A percentile compares a stretch with the other conserved stretches of the same genome.
Evolutionary conservation across 768 basidiomycete species (phyloP).

Genomic region (Russula virescens): DNA sequence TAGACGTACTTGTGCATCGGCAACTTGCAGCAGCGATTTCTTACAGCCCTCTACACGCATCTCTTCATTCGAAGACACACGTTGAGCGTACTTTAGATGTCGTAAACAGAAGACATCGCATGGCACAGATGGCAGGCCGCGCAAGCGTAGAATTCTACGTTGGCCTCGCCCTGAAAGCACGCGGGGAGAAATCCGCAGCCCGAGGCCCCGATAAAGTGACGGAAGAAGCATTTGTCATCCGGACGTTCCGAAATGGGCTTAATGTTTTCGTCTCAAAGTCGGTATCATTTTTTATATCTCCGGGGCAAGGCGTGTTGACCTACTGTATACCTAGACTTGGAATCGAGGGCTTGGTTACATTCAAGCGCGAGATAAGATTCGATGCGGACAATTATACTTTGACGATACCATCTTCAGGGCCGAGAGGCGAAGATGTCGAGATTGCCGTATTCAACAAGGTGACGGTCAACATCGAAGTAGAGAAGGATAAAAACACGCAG

Average conservation of each 20-base stretch:
- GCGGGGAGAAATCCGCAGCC: conserved; percentile 41
- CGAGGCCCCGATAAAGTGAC: conserved; percentile 35
- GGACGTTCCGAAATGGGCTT: conserved; percentile 90
- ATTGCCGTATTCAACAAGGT: conserved; percentile 95
- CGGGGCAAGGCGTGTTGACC: not conserved
- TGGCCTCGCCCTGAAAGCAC: conserved; percentile 79
- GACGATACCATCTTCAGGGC: conserved; percentile 47
- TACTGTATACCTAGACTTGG: conserved; percentile 55
- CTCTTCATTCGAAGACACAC: conserved; percentile 80
- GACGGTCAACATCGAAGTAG: conserved; percentile 81
- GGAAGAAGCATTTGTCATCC: conserved; percentile 90
- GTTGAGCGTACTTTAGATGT: conserved; percentile 83
- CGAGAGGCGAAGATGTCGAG: conserved; percentile 39
- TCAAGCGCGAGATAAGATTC: conserved; percentile 85
- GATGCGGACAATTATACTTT: conserved; percentile 90
- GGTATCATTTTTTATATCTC: conserved; percentile 31
- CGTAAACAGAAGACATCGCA: conserved; percentile 87
- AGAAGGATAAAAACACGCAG: conserved; percentile 93
- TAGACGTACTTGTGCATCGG: conserved; percentile 90
- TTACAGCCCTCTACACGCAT: conserved; percentile 75
- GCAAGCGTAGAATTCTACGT: conserved; percentile 98
- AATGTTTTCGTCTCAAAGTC: conserved; percentile 96
- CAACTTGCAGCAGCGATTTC: conserved; percentile 89
- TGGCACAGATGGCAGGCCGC: conserved; percentile 96
- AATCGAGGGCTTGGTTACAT: conserved; percentile 89